Evolutionary conservation across 805 yeast species (phyloP).

Genomic region (Torulaspora delbrueckii): DNA sequence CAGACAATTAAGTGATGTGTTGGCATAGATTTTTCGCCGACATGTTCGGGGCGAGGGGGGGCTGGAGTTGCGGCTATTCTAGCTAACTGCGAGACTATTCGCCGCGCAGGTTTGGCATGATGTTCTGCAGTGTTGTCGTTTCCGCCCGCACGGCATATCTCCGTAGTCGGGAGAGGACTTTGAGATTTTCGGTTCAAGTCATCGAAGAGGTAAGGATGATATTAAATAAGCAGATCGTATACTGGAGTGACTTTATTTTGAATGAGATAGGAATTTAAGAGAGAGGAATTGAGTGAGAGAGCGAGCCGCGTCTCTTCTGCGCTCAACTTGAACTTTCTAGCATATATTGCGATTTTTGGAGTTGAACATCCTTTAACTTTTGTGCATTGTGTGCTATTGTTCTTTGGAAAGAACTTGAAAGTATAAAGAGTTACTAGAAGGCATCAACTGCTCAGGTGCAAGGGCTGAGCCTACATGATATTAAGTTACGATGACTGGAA

Average conservation of each 20-base stretch:
- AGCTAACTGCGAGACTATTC: background rate
- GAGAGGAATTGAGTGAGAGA: background rate
- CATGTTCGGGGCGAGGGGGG: background rate
- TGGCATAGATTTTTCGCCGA: too few relatives aligned
- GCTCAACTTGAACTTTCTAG: slow-evolving; percentile 4
- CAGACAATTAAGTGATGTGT: too few relatives aligned
- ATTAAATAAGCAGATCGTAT: background rate
- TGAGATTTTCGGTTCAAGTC: background rate
- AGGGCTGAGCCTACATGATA: background rate
- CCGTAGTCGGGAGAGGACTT: background rate
- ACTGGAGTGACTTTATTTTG: background rate
- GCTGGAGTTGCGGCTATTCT: background rate
- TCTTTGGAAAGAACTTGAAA: too few relatives aligned
- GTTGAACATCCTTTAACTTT: background rate
- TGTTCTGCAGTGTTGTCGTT: background rate
- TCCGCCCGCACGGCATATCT: background rate
- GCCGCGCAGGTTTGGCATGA: background rate
- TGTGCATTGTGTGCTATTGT: too few relatives aligned
- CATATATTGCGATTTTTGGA: background rate
- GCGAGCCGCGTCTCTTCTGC: background rate
- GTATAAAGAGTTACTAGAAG: background rate
- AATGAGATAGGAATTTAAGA: background rate
- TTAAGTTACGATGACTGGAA: background rate
- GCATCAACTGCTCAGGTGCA: background rate
- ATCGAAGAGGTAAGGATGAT: background rate